Base-by-base conservation (phyloP, 2,329 filamentous ascomycete genomes). In the Herpotrichia juniperi region DNA sequence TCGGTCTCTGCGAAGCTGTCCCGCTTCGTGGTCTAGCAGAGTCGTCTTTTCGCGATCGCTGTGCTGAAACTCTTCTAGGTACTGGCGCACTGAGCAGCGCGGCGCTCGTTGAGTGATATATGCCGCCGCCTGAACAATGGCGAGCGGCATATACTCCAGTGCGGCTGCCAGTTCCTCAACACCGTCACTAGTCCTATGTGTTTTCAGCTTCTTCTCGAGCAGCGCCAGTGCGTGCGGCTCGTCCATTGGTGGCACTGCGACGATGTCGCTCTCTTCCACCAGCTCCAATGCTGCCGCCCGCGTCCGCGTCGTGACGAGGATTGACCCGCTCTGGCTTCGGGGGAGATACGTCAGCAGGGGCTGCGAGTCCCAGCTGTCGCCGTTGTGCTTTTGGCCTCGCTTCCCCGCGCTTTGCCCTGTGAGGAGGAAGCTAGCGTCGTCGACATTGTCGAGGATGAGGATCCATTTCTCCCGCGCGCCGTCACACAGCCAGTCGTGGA, bases 31-130 rank as follows among this genome's bases (percentile, higher is more conserved):
- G n/a, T 48, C 16, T 2, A 59, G 47, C 0, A 58, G 47, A 11
- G 19, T 42, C n/a, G 42, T 53, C 50, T 56, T 59, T n/a, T 66
- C 63, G 39, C 51, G 24, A 17, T 75, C 66, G 58, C 64, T 73
- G 31, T 66, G 50, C 10, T 56, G 61, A 53, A 81, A 74, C 3
- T 72, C 53, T 3, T 64, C 50, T 3, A 81, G 54, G 49, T 81
- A 81, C 50, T 43, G 16, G 4, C 14, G 17, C 28, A 56, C 42
- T 5, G 55, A 52, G 14, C 11, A 46, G 32, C 53, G 52, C 9
- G 47, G 44, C n/a, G 46, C 56, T 35, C 53, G 42, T 24, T 53
- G 25, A 6, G 32, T 35, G 44, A 74, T 72, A 44, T 68, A 73
- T 16, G 64, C 58, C n/a, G 66, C 61, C 16, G 70, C 69, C 45